Base-by-base conservation (phyloP, 192 early-diverging fungal genomes). In the Backusella parvicylindrica region DNA sequence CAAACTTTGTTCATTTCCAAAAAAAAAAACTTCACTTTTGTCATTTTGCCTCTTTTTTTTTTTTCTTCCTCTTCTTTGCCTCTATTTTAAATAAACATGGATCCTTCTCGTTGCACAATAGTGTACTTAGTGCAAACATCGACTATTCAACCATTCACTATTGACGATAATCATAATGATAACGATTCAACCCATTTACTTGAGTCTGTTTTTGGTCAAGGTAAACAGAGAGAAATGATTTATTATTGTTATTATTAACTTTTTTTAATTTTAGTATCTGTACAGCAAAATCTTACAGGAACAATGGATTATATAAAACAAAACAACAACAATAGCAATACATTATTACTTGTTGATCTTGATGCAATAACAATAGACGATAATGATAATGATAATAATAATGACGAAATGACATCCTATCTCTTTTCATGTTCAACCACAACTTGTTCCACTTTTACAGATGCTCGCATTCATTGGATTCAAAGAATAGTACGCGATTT, bases 131-230 rank as follows among this genome's bases (percentile, higher is more conserved):
- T 26, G 23, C 53, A 60, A 28, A 26, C 53, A 60, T 28, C 53
- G 26, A 28, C 53, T 2, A 60, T 60, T 60, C 23, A 60, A 28
- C 53, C 53, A 0, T 60, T 60, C 11, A 12, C 23, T 60, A 60
- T 60, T 60, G 26, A 30, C 26, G 23, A 60, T 28, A 4, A 60
- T 60, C 26, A 28, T 28, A 13, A 60, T 60, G 21, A 60, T 26
- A 60, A 26, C 53, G 53, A 60, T 3, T 26, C 43, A 47, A 60
- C 53, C 13, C 23, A 28, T 23, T 7, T 60, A 13, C 31, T 71
- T 12, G 21, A 71, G 40, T 38, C 70, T 50, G 70, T 71, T 28
- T 71, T 71, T 43, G 70, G 70, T 30, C 37, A 71, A 49, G 70
- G 70, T 71, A 28, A 71, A 26, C 6, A 16, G n/a, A 21, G n/a